Conservation (phyloP, 441 rosid species). For the Pelargonium australe region DNA sequence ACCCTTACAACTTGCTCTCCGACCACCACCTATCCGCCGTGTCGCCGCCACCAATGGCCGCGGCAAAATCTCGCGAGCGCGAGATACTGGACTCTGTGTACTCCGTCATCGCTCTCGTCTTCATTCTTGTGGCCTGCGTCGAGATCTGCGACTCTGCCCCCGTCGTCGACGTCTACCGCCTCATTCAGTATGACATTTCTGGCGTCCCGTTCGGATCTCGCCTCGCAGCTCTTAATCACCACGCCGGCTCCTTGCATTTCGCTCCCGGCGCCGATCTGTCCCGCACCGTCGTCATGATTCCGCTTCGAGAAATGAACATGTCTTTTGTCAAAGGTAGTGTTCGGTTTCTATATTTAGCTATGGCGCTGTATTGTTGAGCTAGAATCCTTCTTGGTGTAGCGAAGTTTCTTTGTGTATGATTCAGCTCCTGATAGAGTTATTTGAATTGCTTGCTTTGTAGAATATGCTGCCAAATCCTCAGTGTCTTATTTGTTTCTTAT, state of each 20-base stretch:
- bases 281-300: slow-evolving; percentile 73
- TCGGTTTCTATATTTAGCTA: neutral
- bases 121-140: slow-evolving; percentile 7
- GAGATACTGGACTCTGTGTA: slow-evolving; percentile 7
- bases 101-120: slow-evolving; percentile 6
- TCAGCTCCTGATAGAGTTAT: neutral
- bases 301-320: slow-evolving; percentile 67
- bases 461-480: neutral
- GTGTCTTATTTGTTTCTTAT: neutral
- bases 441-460: neutral
- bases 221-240: slow-evolving; percentile 77
- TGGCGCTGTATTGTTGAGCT: neutral
- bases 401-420: neutral
- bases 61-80: slow-evolving; percentile 4
- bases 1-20: neutral
- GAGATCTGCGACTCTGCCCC: slow-evolving; percentile 40
- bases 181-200: slow-evolving; percentile 88
- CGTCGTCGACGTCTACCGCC: slow-evolving; percentile 88
- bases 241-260: slow-evolving; percentile 73
- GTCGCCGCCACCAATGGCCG: neutral
- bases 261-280: slow-evolving; percentile 77
- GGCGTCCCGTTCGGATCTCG: slow-evolving; percentile 87
- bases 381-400: neutral
- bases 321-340: slow-evolving; percentile 52
- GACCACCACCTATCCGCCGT: neutral